phyloP scores from a whole-genome alignment of 2,329 filamentous ascomycete species.

The Thielaviopsis euricoi region DNA sequence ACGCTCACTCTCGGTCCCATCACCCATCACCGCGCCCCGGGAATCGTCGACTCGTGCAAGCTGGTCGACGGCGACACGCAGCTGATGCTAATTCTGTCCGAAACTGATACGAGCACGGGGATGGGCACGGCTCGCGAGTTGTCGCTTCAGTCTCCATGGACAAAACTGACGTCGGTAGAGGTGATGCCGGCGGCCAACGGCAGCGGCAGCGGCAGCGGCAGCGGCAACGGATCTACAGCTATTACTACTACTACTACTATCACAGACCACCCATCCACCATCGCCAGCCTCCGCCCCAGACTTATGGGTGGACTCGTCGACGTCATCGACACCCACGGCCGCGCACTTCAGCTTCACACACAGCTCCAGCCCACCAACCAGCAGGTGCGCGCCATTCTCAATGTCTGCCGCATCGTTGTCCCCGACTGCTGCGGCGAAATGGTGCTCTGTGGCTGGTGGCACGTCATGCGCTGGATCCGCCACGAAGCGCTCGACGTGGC shows the following conservation, averaged over 20 bases:
- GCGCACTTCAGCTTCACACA: slow-evolving; percentile 50
- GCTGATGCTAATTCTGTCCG: slow-evolving; percentile 53
- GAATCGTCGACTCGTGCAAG: slow-evolving; percentile 57
- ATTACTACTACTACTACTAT: too few species aligned
- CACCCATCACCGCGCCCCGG: slow-evolving; percentile 42
- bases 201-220: too few species aligned
- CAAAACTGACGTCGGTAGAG: slow-evolving; percentile 47
- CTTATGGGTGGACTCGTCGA: slow-evolving; percentile 46
- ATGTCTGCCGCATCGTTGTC: slow-evolving; percentile 47
- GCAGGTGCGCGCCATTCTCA: slow-evolving; percentile 44
- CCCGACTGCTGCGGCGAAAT: slow-evolving; percentile 41
- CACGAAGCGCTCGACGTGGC: slow-evolving; percentile 27
- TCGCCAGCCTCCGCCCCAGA: slow-evolving; percentile 40
- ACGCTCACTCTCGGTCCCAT: slow-evolving; percentile 18
- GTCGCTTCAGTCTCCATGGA: slow-evolving; percentile 62
- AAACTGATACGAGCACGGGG: too few species aligned
- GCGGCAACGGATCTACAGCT: too few species aligned
- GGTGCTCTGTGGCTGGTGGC: slow-evolving; percentile 56
- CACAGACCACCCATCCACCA: too few species aligned
- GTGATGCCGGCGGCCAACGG: slow-evolving; percentile 48
- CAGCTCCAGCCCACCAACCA: slow-evolving; percentile 47
- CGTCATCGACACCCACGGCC: slow-evolving; percentile 43
- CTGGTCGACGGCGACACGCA: slow-evolving; percentile 49
- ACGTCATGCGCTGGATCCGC: slow-evolving; percentile 52
- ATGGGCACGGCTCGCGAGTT: slow-evolving; percentile 49